A percentile compares a stretch with the other conserved stretches of the same genome.
Evolutionary conservation across 805 yeast genomes (phyloP).

Genomic region (Blastobotrys chiropterorum): DNA sequence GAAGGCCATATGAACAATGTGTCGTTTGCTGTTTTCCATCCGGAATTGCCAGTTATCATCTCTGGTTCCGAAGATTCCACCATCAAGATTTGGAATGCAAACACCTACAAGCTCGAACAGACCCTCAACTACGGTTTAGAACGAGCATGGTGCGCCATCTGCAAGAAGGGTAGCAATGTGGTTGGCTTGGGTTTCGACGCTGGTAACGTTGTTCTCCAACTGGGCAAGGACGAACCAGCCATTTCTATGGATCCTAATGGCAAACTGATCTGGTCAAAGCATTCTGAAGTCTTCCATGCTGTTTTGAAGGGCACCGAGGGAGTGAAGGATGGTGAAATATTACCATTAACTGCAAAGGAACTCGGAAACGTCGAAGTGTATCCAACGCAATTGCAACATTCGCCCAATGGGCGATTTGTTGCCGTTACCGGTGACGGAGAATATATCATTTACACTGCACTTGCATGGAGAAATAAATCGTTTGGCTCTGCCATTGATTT

Average conservation of each 20-base stretch:
- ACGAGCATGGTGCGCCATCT: slow-evolving; percentile 92
- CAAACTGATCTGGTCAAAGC: slow-evolving; percentile 84
- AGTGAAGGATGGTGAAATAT: slow-evolving; percentile 71
- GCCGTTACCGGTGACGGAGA: slow-evolving; percentile 98
- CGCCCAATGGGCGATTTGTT: slow-evolving; percentile 96
- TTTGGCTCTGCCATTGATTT: slow-evolving; percentile 88
- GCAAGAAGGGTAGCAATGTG: slow-evolving; percentile 66
- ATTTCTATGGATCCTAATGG: slow-evolving; percentile 91
- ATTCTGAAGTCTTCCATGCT: slow-evolving; percentile 81
- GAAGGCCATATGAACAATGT: slow-evolving; percentile 94
- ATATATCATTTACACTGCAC: slow-evolving; percentile 88
- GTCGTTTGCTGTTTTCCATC: slow-evolving; percentile 95
- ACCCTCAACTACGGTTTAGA: slow-evolving; percentile 86
- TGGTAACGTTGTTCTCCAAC: slow-evolving; percentile 79
- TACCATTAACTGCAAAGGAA: slow-evolving; percentile 78
- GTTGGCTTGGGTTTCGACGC: slow-evolving; percentile 93
- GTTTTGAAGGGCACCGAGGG: slow-evolving; percentile 67
- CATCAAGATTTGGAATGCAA: slow-evolving; percentile 89
- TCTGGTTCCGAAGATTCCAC: slow-evolving; percentile 98
- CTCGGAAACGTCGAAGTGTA: slow-evolving; percentile 90
- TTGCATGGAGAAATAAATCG: slow-evolving; percentile 96
- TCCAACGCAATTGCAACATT: slow-evolving; percentile 81
- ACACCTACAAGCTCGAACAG: slow-evolving; percentile 89
- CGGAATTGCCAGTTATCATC: slow-evolving; percentile 89
- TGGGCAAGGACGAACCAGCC: slow-evolving; percentile 93